Base-by-base conservation (phyloP, 208 protist genomes). In the Leishmania amazonensis region DNA sequence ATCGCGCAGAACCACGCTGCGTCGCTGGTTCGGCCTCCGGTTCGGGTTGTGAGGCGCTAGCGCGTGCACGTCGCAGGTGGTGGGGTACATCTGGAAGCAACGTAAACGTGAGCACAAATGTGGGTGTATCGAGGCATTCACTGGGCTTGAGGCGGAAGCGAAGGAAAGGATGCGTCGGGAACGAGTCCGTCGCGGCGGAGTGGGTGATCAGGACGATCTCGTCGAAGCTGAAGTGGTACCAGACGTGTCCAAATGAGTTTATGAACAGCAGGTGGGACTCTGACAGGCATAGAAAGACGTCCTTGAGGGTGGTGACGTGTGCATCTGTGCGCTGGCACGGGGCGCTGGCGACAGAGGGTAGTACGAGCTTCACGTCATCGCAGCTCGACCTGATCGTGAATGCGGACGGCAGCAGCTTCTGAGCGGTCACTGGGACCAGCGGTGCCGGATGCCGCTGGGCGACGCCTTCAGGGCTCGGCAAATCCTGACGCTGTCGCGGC, bases 251-350 rank as follows among this genome's bases (percentile, higher is more conserved):
- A 35, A 91, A 91, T 13, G 88, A 91, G 81, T 88, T 87, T 31
- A 87, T 21, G 49, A 88, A 91, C 17, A 91, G 70, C 24, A 91
- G 45, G 73, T 87, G 81, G n/a, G 81, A 83, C 75, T 88, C 85
- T 8, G 76, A 79, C 15, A 91, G 24, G 40, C 80, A 85, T 47
- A 88, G 80, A 54, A 89, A 91, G 72, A 83, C 78, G 58, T 91
- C 83, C 49, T 77, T 83, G 74, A 89, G 80, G 19, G 85, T 74
- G 47, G 76, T 85, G 45, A 85, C 3, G 71, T 75, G 71, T 8
- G 81, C 81, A 9, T 51, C 13, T 21, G 19, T 68, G 38, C n/a
- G 42, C 77, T 65, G 6, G 28, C n/a, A 70, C 9, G 19, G 53
- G 51, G 79, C 74, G 3, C 24, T 60, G 5, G 67, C 78, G 3